Conservation (phyloP, 2,329 filamentous ascomycete genomes). For the Talaromyces sp. region DNA sequence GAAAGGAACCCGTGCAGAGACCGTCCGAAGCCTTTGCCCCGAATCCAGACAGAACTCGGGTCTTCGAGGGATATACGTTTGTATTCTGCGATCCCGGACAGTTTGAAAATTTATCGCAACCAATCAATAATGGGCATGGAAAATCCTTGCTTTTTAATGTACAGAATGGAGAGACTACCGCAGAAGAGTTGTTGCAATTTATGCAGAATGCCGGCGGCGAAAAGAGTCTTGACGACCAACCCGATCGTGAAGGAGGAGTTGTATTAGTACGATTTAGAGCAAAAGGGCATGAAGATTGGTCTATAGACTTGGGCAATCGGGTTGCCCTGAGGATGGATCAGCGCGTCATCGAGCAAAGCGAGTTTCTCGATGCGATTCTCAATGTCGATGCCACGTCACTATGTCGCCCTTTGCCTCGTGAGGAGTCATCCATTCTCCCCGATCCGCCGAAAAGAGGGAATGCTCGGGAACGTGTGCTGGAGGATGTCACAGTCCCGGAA, state of each 20-base stretch:
- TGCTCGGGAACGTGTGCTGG: not conserved
- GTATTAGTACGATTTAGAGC: constrained; percentile 70
- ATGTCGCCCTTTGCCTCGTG: constrained; percentile 56
- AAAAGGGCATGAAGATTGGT: constrained; percentile 61
- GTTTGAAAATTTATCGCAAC: constrained; percentile 66
- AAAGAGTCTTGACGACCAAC: constrained; percentile 61
- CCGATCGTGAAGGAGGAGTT: constrained; percentile 61
- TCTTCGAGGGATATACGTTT: constrained; percentile 86
- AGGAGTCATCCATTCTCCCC: constrained; percentile 38
- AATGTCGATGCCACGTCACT: constrained; percentile 70
- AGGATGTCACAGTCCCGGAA: constrained; percentile 15
- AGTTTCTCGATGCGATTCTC: constrained; percentile 86
- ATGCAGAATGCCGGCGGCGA: constrained; percentile 70
- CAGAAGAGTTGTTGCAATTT: constrained; percentile 71
- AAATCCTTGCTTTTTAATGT: constrained; percentile 69
- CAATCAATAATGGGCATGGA: constrained; percentile 73
- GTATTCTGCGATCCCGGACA: constrained; percentile 75
- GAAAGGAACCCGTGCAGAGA: constrained; percentile 67
- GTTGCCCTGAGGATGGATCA: constrained; percentile 71
- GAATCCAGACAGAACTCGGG: constrained; percentile 56
- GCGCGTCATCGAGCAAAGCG: constrained; percentile 78
- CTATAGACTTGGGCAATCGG: constrained; percentile 60
- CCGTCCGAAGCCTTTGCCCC: constrained; percentile 67
- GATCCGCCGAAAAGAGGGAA: constrained; percentile 26
- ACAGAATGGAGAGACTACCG: constrained; percentile 56